These are phyloP conservation scores for Fusarium verticillioides DNA, from an alignment of 2,329 filamentous ascomycete species.

Conservation along the genomic window DNA sequence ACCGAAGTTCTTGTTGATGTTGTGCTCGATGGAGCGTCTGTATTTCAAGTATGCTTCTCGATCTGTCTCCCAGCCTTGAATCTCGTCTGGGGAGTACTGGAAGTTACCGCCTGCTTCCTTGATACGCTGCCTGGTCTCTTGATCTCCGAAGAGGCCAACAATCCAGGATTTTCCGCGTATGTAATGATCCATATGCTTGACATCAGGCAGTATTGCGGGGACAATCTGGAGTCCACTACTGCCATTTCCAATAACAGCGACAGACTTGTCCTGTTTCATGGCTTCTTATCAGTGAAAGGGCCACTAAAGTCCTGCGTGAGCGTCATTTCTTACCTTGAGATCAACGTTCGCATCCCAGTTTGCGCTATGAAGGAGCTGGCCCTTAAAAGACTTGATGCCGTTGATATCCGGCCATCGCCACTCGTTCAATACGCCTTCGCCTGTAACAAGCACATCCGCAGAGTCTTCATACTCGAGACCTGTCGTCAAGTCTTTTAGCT, in stretches of 20 bases:
- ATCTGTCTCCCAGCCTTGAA: slow-evolving; percentile 1
- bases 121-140: slow-evolving; percentile 3
- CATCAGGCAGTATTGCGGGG: not conserved
- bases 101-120: slow-evolving; percentile 9
- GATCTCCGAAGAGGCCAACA: slow-evolving; percentile 4
- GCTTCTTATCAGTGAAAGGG: fast-evolving
- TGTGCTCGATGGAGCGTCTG: slow-evolving; percentile 6
- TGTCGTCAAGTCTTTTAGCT: slow-evolving; percentile 5
- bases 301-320: fast-evolving
- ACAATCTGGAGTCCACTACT: slow-evolving; percentile 22
- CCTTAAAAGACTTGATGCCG: not conserved
- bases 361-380: slow-evolving; percentile 1
- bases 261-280: not conserved
- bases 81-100: not conserved
- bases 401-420: slow-evolving; percentile 17
- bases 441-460: slow-evolving; percentile 2
- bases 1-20: slow-evolving; percentile 16
- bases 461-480: not conserved
- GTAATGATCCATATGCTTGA: slow-evolving; percentile 24
- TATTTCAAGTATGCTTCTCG: slow-evolving; percentile 10
- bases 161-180: slow-evolving; percentile 12
- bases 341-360: slow-evolving; percentile 7
- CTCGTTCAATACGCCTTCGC: slow-evolving; percentile 17
- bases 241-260: slow-evolving; percentile 9
- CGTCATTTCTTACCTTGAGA: not conserved